Evolutionary conservation across 1,284 basidiomycete genomes (phyloP), one percentile per base, ranked within the genome.

Genomic region (Trametes pubescens): DNA sequence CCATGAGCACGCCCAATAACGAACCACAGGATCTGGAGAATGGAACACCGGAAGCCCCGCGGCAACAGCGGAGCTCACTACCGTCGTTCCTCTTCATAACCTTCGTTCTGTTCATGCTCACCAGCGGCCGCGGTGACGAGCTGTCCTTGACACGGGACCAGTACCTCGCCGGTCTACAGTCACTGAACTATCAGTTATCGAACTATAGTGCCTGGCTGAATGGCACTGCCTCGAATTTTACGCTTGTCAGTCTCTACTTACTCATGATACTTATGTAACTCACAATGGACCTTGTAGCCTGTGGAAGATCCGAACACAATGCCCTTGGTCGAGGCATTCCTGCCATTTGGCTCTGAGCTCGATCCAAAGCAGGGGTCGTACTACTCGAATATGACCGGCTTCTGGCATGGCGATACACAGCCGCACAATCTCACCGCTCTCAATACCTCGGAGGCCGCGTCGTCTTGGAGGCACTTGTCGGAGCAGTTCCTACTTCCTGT

Each of bases 131-230:
- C 13, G 67, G 68, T 2, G 89, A 91, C 67, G 90, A 90, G 72
- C 81, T 86, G 63, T 75, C 86, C 2, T 81, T 43, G 8, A 63
- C 84, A 14, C 80, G 86, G 62, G 85, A 83, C 67, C 85, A 87
- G 62, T 90, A 89, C 72, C 80, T 87, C 68, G 85, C 90, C 64
- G 79, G 85, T n/a, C 72, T 93, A 9, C 77, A 81, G 32, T 81
- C 80, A 8, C 74, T 92, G 57, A 81, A 81, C 44, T 79, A 84
- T 68, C 86, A 91, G 67, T 75, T 88, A 24, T 82, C 83, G 8
- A 92, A 93, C 74, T 93, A 86, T 71, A 88, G 87, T 3, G 84
- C 86, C 0, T 94, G 91, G 91, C 76, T 91, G 73, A 88, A 90
- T 70, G 88, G 89, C 14, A 87, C 86, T 11, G 77, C 77, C 29